A percentile compares a stretch with the other conserved stretches of the same genome.
These are phyloP conservation scores for Chaetomium cochliodes DNA, from an alignment of 495 filamentous ascomycete genomes.

Conservation along the genomic window DNA sequence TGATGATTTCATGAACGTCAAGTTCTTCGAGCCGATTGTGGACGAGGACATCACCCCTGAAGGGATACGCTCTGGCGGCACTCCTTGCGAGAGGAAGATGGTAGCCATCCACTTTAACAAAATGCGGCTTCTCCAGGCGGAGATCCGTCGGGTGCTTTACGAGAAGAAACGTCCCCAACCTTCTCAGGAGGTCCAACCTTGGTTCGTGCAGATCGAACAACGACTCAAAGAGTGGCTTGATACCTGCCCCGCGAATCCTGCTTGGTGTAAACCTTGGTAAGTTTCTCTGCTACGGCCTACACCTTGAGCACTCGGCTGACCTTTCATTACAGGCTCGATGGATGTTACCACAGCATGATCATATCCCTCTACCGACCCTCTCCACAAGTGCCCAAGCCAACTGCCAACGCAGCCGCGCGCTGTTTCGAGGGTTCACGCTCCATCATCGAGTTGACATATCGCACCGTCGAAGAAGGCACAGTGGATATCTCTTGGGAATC, in stretches of 20 bases:
- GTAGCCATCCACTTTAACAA: conserved; percentile 89
- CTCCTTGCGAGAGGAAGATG: conserved; percentile 71
- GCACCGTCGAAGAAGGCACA: conserved; percentile 68
- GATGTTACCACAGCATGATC: conserved; percentile 77
- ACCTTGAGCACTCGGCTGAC: conserved; percentile 5
- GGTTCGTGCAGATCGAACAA: conserved; percentile 75
- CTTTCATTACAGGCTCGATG: conserved; percentile 61
- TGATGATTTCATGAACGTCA: conserved; percentile 75
- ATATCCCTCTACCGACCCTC: conserved; percentile 83
- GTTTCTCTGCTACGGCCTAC: neutral
- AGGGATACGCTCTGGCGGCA: conserved; percentile 69
- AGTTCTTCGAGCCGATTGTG: conserved; percentile 73
- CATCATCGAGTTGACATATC: conserved; percentile 73
- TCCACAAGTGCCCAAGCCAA: conserved; percentile 84
- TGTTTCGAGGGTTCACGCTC: conserved; percentile 80
- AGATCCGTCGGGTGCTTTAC: conserved; percentile 81
- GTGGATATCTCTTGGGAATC: conserved; percentile 93
- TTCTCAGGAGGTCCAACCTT: conserved; percentile 71
- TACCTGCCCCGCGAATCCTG: conserved; percentile 44
- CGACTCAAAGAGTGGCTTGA: conserved; percentile 72
- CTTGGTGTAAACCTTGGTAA: conserved; percentile 56
- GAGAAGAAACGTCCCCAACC: conserved; percentile 72
- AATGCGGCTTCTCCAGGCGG: conserved; percentile 84
- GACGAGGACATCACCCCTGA: conserved; percentile 77
- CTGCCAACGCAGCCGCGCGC: conserved; percentile 63